phyloP scores from a whole-genome alignment of 1,284 basidiomycete species.

The Naganishia cerealis region DNA sequence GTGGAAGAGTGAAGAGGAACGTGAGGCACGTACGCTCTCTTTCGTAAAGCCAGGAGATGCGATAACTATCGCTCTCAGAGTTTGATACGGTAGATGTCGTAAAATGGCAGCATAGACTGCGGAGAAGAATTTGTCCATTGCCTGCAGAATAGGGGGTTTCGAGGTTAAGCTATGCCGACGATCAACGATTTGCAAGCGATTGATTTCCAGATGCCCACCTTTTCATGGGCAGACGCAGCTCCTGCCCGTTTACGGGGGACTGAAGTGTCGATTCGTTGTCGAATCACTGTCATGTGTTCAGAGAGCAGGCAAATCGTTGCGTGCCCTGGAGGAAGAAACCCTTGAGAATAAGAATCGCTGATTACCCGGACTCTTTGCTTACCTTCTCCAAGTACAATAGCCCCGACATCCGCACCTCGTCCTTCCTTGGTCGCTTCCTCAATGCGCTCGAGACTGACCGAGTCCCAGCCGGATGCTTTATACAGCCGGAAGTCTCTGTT shows the following conservation, averaged over 20 bases:
- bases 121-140: conserved; percentile 76
- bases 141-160: conserved; percentile 49
- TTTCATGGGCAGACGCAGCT: conserved; percentile 79
- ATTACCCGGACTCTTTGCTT: conserved; percentile 28
- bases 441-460: conserved; percentile 76
- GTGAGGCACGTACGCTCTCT: conserved; percentile 65
- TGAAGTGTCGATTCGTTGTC: conserved; percentile 84
- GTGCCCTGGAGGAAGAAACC: conserved; percentile 60
- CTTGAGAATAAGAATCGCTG: not conserved
- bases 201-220: conserved; percentile 52
- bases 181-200: not conserved
- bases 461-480: conserved; percentile 85
- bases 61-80: conserved; percentile 85
- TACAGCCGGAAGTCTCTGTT: conserved; percentile 90
- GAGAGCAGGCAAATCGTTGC: conserved; percentile 93
- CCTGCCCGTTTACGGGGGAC: conserved; percentile 89
- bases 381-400: conserved; percentile 92
- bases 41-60: conserved; percentile 95
- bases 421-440: conserved; percentile 88
- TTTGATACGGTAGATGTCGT: conserved; percentile 80
- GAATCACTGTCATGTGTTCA: conserved; percentile 92
- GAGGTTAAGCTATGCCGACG: not conserved
- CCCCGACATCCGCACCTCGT: conserved; percentile 90
- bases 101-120: conserved; percentile 83
- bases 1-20: not conserved